These are phyloP conservation scores for Lentinula detonsa DNA, from an alignment of 768 basidiomycete genomes.

Conservation along the genomic window DNA sequence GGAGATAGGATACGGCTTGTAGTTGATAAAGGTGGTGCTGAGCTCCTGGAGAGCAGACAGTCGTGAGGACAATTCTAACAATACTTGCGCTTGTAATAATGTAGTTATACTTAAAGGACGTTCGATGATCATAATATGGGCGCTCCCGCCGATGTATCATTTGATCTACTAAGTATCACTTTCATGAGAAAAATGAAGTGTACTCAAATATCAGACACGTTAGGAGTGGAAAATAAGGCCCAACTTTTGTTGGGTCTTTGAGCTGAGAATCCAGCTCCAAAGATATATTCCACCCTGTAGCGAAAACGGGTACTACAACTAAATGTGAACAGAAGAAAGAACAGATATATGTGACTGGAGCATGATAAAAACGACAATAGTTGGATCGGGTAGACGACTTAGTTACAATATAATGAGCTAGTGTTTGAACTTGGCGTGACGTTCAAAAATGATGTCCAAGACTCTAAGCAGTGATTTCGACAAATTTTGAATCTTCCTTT, in stretches of 20 bases:
- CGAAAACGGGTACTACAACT: neutral
- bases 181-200: too few relatives aligned
- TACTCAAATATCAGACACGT: neutral
- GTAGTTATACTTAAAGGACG: neutral
- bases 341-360: neutral
- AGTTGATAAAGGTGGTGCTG: slow-evolving; percentile 30
- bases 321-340: neutral
- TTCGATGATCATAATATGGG: too few relatives aligned
- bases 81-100: neutral
- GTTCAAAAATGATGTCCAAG: neutral
- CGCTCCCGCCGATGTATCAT: too few relatives aligned
- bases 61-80: neutral
- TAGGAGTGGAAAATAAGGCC: neutral
- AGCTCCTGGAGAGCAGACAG: neutral
- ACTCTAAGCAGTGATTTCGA: slow-evolving; percentile 34
- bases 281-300: neutral
- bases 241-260: neutral
- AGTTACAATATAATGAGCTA: neutral
- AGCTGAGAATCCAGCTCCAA: neutral
- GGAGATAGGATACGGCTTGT: slow-evolving; percentile 17
- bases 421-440: neutral
- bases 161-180: too few relatives aligned
- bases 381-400: neutral
- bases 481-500: slow-evolving; percentile 52
- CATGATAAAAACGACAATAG: neutral